phyloP scores from a whole-genome alignment of 352 stramenopile species.

The Pilasporangium apinafurcum region DNA sequence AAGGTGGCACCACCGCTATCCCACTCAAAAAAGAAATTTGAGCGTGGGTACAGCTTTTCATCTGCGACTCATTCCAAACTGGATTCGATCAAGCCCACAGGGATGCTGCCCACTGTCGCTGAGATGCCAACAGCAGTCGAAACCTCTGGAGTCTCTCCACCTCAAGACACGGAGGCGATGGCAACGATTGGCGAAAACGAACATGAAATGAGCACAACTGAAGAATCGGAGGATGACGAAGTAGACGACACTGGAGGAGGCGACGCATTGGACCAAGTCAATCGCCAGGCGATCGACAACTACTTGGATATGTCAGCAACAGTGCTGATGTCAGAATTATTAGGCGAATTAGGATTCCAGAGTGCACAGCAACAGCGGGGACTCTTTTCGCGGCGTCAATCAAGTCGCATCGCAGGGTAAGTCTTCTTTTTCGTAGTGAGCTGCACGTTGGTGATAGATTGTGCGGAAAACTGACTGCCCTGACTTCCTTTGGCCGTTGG shows the following conservation, averaged over 20 bases:
- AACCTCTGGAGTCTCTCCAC: slow-evolving; percentile 1
- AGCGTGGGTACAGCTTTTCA: slow-evolving; percentile 67
- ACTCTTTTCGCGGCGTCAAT: slow-evolving; percentile 49
- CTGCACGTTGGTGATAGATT: neutral
- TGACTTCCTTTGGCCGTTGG: too few relatives aligned
- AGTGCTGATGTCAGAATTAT: slow-evolving; percentile 60
- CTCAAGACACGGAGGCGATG: slow-evolving; percentile 8
- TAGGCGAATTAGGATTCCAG: slow-evolving; percentile 53
- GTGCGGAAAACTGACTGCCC: too few relatives aligned
- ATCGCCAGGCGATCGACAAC: slow-evolving; percentile 78
- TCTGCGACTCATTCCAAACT: slow-evolving; percentile 19
- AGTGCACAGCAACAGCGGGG: slow-evolving; percentile 30
- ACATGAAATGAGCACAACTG: slow-evolving; percentile 24
- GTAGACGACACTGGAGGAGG: slow-evolving; percentile 14
- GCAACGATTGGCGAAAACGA: slow-evolving; percentile 26
- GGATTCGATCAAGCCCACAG: slow-evolving; percentile 7
- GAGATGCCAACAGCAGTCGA: slow-evolving; percentile 15
- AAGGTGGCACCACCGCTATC: slow-evolving; percentile 34
- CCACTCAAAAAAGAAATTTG: slow-evolving; percentile 45
- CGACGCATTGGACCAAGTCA: slow-evolving; percentile 34
- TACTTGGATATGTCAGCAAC: slow-evolving; percentile 81
- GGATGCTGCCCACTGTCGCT: slow-evolving; percentile 7
- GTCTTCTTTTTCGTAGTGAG: neutral
- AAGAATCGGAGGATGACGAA: slow-evolving; percentile 33
- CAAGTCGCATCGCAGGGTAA: slow-evolving; percentile 24